Evolutionary conservation across 768 basidiomycete species (phyloP).

Genomic region (Obba rivulosa): DNA sequence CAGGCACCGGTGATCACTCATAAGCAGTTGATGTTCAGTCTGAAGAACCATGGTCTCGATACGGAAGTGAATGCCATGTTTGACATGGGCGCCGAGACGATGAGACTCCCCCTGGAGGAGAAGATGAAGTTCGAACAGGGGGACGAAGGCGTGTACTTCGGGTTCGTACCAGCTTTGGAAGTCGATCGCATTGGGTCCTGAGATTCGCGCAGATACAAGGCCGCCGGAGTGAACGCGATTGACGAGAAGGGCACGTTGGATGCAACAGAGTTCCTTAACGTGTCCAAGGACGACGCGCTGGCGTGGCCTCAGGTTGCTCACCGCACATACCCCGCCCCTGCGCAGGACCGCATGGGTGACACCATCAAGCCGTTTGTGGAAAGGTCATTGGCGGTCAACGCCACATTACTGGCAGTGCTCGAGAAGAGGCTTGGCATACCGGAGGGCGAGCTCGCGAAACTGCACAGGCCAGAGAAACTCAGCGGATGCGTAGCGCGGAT

Average conservation of each 20-base stretch:
- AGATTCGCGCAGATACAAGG: slow-evolving; percentile 18
- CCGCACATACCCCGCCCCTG: slow-evolving; percentile 25
- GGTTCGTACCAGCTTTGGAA: slow-evolving; percentile 12
- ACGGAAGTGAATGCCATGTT: slow-evolving; percentile 33
- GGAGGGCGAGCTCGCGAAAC: slow-evolving; percentile 19
- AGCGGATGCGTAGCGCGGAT: slow-evolving; percentile 28
- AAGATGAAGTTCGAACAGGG: slow-evolving; percentile 39
- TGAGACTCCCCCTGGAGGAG: slow-evolving; percentile 35
- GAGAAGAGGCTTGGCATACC: slow-evolving; percentile 29
- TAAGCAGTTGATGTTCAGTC: not conserved
- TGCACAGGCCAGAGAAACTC: slow-evolving; percentile 21
- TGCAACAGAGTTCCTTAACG: slow-evolving; percentile 28
- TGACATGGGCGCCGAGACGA: slow-evolving; percentile 33
- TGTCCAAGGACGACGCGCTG: slow-evolving; percentile 30
- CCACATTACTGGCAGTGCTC: slow-evolving; percentile 25
- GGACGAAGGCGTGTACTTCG: slow-evolving; percentile 32
- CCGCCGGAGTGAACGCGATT: slow-evolving; percentile 24
- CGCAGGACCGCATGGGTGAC: slow-evolving; percentile 22
- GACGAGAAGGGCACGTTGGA: slow-evolving; percentile 25
- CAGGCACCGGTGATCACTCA: no score
- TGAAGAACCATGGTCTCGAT: slow-evolving; percentile 31
- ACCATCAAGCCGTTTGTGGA: slow-evolving; percentile 21
- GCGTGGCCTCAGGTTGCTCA: slow-evolving; percentile 23
- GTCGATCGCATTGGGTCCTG: not conserved
- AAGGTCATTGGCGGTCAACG: slow-evolving; percentile 31